Percentiles rank a stretch among this genome's conserved stretches.
Conservation (phyloP, 2,329 filamentous ascomycete genomes). For the Botrytis paeoniae region DNA sequence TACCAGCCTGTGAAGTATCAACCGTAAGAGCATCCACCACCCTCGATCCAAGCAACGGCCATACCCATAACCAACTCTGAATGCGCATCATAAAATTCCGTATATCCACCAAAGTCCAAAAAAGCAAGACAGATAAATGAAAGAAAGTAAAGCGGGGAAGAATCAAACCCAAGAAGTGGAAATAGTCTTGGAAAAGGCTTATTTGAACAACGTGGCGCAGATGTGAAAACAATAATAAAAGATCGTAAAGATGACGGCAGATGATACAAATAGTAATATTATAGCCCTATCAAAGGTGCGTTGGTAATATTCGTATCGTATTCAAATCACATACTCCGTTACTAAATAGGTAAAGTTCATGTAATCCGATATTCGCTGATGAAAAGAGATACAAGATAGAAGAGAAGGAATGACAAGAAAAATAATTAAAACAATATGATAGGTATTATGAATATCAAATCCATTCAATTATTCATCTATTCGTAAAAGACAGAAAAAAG, state of each 20-base stretch:
- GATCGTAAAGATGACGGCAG: constrained; percentile 11
- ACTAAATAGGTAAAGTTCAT: not conserved
- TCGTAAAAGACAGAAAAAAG: not conserved
- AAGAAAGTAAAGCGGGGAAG: not conserved
- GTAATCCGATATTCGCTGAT: too few relatives aligned
- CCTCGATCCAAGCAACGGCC: constrained; percentile 24
- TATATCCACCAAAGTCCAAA: not conserved
- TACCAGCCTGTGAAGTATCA: constrained; percentile 32
- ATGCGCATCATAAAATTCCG: constrained; percentile 28
- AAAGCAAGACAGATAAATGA: constrained; percentile 2
- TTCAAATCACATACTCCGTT: not conserved
- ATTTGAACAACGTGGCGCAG: not conserved
- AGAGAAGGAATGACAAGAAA: not conserved
- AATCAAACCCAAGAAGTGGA: constrained; percentile 6
- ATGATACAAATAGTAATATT: constrained; percentile 8
- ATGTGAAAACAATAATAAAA: not conserved
- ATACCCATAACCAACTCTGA: constrained; percentile 31
- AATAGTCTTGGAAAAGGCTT: constrained; percentile 12
- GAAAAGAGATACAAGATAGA: not conserved
- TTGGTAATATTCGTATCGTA: constrained; percentile 19
- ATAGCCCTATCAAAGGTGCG: constrained; percentile 34
- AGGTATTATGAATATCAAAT: not conserved
- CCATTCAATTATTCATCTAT: not conserved
- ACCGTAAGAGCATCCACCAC: constrained; percentile 29
- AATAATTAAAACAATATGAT: not conserved